Conservation (phyloP, 305 asterid species). For the Fraxinus velutina region DNA sequence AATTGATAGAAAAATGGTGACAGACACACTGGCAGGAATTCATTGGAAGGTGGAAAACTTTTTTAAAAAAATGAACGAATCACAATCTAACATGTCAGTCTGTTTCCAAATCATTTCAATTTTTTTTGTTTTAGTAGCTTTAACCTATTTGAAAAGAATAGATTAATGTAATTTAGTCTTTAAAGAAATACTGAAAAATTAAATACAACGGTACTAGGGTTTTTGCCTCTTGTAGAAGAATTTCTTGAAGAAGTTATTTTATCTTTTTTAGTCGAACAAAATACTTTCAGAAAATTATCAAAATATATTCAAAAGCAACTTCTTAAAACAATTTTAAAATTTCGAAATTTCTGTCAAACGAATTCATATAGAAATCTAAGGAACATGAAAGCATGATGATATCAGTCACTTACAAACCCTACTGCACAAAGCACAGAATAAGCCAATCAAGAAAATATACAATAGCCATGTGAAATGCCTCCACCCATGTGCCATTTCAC, state of each 20-base stretch:
- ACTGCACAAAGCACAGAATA: conserved; percentile 39
- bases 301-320: no score
- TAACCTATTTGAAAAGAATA: neutral
- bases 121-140: no score
- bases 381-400: conserved; percentile 47
- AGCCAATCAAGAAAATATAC: conserved; percentile 29
- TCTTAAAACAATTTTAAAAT: no score
- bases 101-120: no score
- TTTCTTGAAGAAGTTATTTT: no score
- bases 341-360: neutral
- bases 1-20: no score
- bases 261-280: no score
- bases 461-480: conserved; percentile 27
- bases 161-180: neutral
- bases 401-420: conserved; percentile 28
- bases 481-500: conserved; percentile 43
- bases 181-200: neutral
- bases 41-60: no score
- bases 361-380: neutral
- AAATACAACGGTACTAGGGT: neutral
- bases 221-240: neutral
- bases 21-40: no score
- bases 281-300: no score
- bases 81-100: no score
- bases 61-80: no score